Evolutionary conservation across 805 yeast genomes (phyloP), one percentile per base, ranked within the genome.

Genomic region (Spathaspora hagerdaliae): DNA sequence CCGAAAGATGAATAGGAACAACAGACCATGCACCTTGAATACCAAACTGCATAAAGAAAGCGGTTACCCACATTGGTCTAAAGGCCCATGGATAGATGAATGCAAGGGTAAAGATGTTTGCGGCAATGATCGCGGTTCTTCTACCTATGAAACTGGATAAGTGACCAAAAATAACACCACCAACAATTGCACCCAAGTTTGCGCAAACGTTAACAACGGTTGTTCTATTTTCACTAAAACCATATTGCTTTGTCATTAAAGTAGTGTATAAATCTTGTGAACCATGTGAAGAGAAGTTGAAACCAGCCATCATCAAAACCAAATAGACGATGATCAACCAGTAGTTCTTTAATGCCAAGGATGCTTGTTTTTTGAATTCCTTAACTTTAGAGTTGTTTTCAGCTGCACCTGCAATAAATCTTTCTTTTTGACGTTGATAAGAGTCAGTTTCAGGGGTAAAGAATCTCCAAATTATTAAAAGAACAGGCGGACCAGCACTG

Each of bases 1-100:
- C 91, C 29, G 82, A 69, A 36, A 85, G 65, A 61, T 83, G 82
- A 37, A 82, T 75, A 13, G 90, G 87, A 10, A 79, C 71, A 40
- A 84, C 78, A 50, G 90, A 89, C 85, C 87, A 85, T 6, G 82
- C 82, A 31, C 89, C 90, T 69, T 81, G 83, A 5, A 83, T 85
- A 45, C 78, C 77, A 56, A 78, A 75, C 58, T 82, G 86, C 57
- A 83, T 57, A 67, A 82, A 82, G 63, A 83, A 83, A 11, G 46
- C 51, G 26, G 48, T 41, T 4, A 39, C 46, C 43, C 48, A 42
- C 42, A 38, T 38, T 39, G 51, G 51, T 27, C 27, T 41, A 32
- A 77, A 79, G 3, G 81, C 81, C 71, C 81, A 76, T 27, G 87
- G 86, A 58, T 83, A 83, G 40, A 82, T 68, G 48, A 83, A 62